Percentiles rank a stretch among this genome's conserved stretches.
Evolutionary conservation across 257 asterid genomes (phyloP).

Genomic region (Ehretia macrophylla): DNA sequence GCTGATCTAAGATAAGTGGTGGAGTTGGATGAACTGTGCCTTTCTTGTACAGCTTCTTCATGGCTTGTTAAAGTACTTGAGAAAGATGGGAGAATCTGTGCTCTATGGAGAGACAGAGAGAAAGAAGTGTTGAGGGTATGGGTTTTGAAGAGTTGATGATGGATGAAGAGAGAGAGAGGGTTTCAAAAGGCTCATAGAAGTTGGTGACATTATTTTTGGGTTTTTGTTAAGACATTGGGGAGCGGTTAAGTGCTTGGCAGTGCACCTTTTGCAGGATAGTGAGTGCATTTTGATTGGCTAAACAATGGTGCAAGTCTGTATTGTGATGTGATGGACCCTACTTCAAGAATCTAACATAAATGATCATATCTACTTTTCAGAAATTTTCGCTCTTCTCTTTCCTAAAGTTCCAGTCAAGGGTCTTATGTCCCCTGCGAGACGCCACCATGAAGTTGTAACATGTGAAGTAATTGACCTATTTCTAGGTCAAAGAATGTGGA

Average conservation of each 20-base stretch:
- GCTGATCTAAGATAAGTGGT: slow-evolving; percentile 23
- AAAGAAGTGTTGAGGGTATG: neutral
- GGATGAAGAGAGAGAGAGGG: neutral
- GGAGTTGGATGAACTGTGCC: slow-evolving; percentile 30
- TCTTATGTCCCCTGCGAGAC: neutral
- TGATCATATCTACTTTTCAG: neutral
- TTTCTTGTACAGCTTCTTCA: slow-evolving; percentile 33
- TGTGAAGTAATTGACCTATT: neutral
- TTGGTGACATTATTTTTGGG: neutral
- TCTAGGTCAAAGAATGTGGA: neutral
- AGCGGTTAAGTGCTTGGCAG: neutral
- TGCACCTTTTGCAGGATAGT: neutral
- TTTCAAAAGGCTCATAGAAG: no score
- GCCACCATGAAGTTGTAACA: neutral
- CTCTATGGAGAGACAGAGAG: neutral
- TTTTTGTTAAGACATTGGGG: neutral
- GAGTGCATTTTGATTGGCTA: neutral
- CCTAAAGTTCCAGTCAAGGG: neutral
- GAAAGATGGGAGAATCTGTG: neutral
- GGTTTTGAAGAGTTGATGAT: slow-evolving; percentile 9
- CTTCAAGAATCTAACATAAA: neutral
- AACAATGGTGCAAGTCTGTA: neutral
- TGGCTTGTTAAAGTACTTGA: neutral
- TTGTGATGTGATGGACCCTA: neutral
- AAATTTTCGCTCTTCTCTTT: neutral